Percentiles rank a stretch among this genome's conserved stretches.
Conservation (phyloP, 1,284 basidiomycete genomes). For the Cutaneotrichosporon arboriforme region DNA sequence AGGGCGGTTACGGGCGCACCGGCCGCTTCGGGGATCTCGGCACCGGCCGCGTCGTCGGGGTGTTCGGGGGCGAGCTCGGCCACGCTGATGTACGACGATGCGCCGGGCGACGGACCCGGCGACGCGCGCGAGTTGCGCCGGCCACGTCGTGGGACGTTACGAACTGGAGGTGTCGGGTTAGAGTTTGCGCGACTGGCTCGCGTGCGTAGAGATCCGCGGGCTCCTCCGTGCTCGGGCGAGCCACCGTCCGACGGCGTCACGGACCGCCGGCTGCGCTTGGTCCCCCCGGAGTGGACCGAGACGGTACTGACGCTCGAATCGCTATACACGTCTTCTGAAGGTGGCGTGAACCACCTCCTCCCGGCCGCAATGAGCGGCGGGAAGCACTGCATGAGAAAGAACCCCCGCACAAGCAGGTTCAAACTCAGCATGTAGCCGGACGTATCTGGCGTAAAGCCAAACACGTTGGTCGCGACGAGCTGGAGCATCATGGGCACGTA, state of each 20-base stretch:
- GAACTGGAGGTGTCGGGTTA: not conserved
- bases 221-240: no score
- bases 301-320: not conserved
- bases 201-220: no score
- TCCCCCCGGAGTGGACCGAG: not conserved
- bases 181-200: no score
- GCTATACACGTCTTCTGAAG: not conserved
- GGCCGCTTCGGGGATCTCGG: slow-evolving; percentile 22
- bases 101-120: no score
- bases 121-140: not conserved
- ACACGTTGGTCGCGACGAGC: slow-evolving; percentile 38
- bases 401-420: slow-evolving; percentile 34
- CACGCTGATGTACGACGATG: not conserved
- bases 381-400: slow-evolving; percentile 43
- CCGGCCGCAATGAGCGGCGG: slow-evolving; percentile 39
- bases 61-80: slow-evolving; percentile 10
- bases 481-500: slow-evolving; percentile 44
- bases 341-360: slow-evolving; percentile 14
- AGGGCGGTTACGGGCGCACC: slow-evolving; percentile 13
- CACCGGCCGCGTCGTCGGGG: slow-evolving; percentile 21
- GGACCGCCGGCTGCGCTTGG: not conserved
- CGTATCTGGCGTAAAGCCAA: slow-evolving; percentile 34
- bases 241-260: no score
- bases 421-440: slow-evolving; percentile 34
- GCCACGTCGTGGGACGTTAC: not conserved